These are phyloP conservation scores for Chaetothyriales sp. DNA, from an alignment of 2,329 filamentous ascomycete species.

Conservation along the genomic window DNA sequence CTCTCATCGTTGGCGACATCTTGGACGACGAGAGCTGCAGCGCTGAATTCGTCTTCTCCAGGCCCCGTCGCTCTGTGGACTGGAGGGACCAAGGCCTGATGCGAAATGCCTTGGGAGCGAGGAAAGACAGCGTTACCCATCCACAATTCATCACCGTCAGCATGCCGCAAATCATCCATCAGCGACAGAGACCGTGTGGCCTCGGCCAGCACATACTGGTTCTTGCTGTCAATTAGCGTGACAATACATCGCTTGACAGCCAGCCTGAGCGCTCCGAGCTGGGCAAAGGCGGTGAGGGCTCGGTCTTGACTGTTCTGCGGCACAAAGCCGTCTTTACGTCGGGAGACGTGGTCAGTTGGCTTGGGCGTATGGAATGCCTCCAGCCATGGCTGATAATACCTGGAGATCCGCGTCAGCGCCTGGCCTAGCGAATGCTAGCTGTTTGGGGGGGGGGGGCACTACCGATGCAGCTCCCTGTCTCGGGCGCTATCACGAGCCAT, in stretches of 20 bases:
- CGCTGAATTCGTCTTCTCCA: constrained; percentile 9
- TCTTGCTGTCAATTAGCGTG: constrained; percentile 37
- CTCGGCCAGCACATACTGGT: constrained; percentile 40
- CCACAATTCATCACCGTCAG: constrained; percentile 19
- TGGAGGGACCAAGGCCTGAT: constrained; percentile 15
- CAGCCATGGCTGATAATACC: constrained; percentile 15
- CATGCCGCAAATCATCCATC: constrained; percentile 18
- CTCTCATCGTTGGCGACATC: constrained; percentile 28
- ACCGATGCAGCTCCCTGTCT: constrained; percentile 15
- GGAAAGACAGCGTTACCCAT: constrained; percentile 22
- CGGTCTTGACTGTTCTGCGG: constrained; percentile 22
- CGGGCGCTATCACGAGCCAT: constrained; percentile 14
- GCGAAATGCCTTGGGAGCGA: constrained; percentile 20
- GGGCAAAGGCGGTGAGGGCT: constrained; percentile 37
- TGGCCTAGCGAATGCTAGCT: background rate
- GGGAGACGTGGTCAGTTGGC: constrained; percentile 3
- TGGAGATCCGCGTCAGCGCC: background rate
- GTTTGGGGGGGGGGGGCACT: background rate
- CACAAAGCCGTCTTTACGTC: constrained; percentile 8
- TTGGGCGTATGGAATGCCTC: constrained; percentile 17
- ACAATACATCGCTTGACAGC: constrained; percentile 33
- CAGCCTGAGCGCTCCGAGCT: constrained; percentile 35
- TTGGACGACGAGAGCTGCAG: constrained; percentile 21
- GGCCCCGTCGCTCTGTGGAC: constrained; percentile 7
- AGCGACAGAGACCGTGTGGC: constrained; percentile 33